A percentile compares a stretch with the other conserved stretches of the same genome.
Conservation (phyloP, 805 yeast species). For the Myxozyma geophila region DNA sequence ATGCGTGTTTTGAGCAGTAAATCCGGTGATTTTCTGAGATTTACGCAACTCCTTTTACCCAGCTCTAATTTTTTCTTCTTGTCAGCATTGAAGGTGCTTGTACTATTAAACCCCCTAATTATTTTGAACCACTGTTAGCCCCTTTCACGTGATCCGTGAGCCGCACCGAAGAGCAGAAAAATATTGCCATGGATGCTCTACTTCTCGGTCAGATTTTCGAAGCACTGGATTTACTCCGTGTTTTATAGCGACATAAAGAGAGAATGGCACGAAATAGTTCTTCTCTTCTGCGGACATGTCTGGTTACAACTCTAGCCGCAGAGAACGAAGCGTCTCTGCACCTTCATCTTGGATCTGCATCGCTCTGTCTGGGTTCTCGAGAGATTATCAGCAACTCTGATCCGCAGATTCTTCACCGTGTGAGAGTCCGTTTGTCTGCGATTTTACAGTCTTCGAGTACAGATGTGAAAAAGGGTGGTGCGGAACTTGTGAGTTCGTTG, state of each 20-base stretch:
- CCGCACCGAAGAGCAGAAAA: constrained; percentile 1
- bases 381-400: constrained; percentile 12
- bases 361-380: constrained; percentile 17
- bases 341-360: constrained; percentile 22
- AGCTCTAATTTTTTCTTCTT: neutral
- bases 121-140: neutral
- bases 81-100: neutral
- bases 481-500: constrained; percentile 20
- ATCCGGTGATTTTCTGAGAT: neutral
- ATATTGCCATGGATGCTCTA: neutral
- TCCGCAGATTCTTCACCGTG: constrained; percentile 24
- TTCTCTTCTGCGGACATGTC: constrained; percentile 24
- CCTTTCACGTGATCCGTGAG: constrained; percentile 12
- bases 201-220: neutral
- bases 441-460: constrained; percentile 24
- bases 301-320: constrained; percentile 20
- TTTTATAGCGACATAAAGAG: neutral
- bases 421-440: constrained; percentile 33
- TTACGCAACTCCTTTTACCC: neutral
- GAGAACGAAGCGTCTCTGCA: constrained; percentile 22
- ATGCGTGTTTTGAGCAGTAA: neutral
- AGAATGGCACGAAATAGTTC: neutral
- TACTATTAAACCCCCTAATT: neutral
- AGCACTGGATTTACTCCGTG: neutral
- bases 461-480: constrained; percentile 17